Evolutionary conservation across 495 filamentous ascomycete species (phyloP), one percentile per base, ranked within the genome.

Genomic region (Schizothecium vesticola): DNA sequence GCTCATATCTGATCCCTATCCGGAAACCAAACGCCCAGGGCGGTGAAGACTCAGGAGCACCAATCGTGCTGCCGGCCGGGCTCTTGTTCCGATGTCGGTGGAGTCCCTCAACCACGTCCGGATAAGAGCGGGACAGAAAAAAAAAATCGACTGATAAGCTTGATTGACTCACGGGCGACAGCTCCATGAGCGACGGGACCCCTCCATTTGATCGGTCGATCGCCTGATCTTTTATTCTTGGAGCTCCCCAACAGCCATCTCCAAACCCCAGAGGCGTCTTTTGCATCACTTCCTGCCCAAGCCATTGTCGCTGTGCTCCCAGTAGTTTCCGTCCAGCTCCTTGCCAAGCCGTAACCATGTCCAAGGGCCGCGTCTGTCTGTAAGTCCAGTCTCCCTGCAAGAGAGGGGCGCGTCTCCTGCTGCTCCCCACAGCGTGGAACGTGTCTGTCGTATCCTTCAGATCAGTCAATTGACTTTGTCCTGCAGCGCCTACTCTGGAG

Each of bases 321-420:
- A 65, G 64, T 31, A 65, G 64, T 58, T 36, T 19, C 36, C 56
- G 23, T 51, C 51, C 26, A 31, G 51, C 56, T 59, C 21, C 2
- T 33, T 21, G 24, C 10, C 23, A 61, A 19, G 33, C 33, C 31
- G 22, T 64, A 67, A 73, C 61, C 66, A 76, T 76, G 80, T 78
- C 79, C 67, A 80, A 82, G 69, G 80, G 79, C 64, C 80, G 80
- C 59, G 80, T 82, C 69, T 82, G 80, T 77, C 77, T 82, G 78
- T 81, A 56, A 79, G 79, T 80, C 33, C 33, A 36, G 33, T 33
- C 33, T 43, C 33, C 33, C 33, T 43, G 33, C 33, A 6, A 19
- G 16, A 51, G 43, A 51, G 43, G 36, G 43, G 43, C 43, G 43
- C 43, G 43, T n/a, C 43, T 51, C 16, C 43, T 51, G 43, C 43